Percentiles rank a stretch among this genome's conserved stretches.
Conservation (phyloP, 441 rosid species). For the Erodium moschatum region DNA sequence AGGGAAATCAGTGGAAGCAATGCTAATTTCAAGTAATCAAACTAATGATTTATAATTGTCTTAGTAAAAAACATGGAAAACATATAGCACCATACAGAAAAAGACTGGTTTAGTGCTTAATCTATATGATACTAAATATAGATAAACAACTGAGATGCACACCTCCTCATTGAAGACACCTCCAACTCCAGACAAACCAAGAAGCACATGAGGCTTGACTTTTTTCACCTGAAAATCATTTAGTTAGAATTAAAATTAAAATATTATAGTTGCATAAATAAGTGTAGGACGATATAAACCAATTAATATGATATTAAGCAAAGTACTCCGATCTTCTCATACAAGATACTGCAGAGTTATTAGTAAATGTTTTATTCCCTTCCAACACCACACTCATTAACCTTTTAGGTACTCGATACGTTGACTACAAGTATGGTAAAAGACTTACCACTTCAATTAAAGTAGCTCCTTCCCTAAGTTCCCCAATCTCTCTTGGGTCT, state of each 20-base stretch:
- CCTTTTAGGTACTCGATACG: slow-evolving; percentile 10
- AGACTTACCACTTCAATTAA: slow-evolving; percentile 77
- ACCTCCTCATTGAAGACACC: slow-evolving; percentile 80
- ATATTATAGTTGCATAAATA: neutral
- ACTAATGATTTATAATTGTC: neutral
- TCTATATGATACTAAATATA: neutral
- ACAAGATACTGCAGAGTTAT: neutral
- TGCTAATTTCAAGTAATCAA: slow-evolving; percentile 1
- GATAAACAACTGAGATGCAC: neutral
- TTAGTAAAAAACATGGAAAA: neutral
- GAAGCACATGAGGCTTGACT: slow-evolving; percentile 85
- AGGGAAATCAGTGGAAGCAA: neutral
- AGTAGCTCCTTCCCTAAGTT: slow-evolving; percentile 76
- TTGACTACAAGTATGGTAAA: slow-evolving; percentile 17
- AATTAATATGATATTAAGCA: neutral
- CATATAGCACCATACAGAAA: neutral
- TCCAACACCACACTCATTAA: slow-evolving; percentile 8
- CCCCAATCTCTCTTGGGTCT: slow-evolving; percentile 47
- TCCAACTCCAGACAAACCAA: slow-evolving; percentile 98
- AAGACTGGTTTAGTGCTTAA: neutral
- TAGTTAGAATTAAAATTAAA: slow-evolving; percentile 12
- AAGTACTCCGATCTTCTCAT: neutral
- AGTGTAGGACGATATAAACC: neutral
- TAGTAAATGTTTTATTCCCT: neutral
- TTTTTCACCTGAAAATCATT: slow-evolving; percentile 56